These are phyloP conservation scores for Sedum album DNA, from an alignment of 164 flowering plant genomes.

Conservation along the genomic window DNA sequence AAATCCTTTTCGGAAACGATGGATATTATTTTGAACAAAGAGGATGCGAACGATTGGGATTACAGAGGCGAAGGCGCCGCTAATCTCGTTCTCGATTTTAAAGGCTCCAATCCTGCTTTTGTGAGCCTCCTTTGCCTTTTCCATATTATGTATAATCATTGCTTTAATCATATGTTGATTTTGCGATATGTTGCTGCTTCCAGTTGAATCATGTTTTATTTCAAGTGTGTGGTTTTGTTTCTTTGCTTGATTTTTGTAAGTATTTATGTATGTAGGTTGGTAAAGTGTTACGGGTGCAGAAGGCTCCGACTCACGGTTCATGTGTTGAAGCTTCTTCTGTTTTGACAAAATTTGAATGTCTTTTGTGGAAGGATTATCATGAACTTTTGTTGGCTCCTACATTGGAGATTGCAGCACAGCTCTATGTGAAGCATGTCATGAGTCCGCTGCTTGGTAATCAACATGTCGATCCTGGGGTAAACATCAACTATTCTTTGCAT, in stretches of 20 bases:
- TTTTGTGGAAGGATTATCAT: slow-evolving; percentile 47
- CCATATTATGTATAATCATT: too few species aligned
- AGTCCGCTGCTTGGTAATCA: slow-evolving; percentile 57
- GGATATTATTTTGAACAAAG: too few species aligned
- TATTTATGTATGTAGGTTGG: too few species aligned
- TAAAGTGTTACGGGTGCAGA: slow-evolving; percentile 67
- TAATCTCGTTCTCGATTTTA: slow-evolving; percentile 71
- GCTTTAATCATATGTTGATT: too few species aligned
- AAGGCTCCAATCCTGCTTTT: slow-evolving; percentile 63
- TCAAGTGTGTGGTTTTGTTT: too few species aligned
- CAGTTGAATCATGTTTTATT: too few species aligned
- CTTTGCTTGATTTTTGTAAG: too few species aligned
- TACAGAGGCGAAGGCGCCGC: slow-evolving; percentile 93
- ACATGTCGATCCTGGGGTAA: slow-evolving; percentile 77
- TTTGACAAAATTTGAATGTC: slow-evolving; percentile 40
- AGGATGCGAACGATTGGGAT: too few species aligned
- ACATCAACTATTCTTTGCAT: too few species aligned
- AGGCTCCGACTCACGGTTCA: slow-evolving; percentile 28
- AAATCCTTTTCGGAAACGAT: too few species aligned
- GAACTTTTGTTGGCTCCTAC: slow-evolving; percentile 36
- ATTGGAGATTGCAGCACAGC: slow-evolving; percentile 43
- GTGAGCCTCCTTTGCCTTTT: too few species aligned
- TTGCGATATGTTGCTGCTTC: too few species aligned
- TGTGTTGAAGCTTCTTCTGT: slow-evolving; percentile 15
- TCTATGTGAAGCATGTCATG: slow-evolving; percentile 54